Evolutionary conservation across 169 alveolate species (phyloP).

Genomic region (Cyclospora cayetanensis): DNA sequence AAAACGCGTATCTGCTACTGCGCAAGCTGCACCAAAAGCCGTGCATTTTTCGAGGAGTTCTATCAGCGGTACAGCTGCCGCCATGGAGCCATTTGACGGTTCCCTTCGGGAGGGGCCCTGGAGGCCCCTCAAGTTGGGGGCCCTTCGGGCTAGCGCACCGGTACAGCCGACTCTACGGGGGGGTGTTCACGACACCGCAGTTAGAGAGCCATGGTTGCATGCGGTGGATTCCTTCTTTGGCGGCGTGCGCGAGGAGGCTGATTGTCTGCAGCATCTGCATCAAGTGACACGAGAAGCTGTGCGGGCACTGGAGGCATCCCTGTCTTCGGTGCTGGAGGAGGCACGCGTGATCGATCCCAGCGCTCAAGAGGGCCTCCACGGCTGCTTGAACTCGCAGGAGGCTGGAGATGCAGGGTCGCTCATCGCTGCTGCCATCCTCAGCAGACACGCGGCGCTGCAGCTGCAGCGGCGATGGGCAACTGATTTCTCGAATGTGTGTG

Average conservation of each 20-base stretch:
- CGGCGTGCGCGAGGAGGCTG: not conserved
- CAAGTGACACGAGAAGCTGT: not conserved
- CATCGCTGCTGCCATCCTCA: not conserved
- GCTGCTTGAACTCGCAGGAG: not conserved
- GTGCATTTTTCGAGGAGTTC: too few relatives aligned
- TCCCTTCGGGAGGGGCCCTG: not conserved
- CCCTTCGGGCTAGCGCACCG: not conserved
- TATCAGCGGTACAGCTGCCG: too few relatives aligned
- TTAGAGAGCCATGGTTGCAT: not conserved
- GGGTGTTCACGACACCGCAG: not conserved
- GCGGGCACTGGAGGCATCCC: not conserved
- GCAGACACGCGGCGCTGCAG: not conserved
- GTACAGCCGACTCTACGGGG: not conserved
- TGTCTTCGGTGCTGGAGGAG: not conserved
- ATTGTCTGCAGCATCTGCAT: not conserved
- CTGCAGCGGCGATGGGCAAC: not conserved
- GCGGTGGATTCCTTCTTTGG: not conserved
- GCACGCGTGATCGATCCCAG: not conserved
- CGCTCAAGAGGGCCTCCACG: not conserved
- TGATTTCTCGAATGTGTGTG: not conserved
- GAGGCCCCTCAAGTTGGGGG: not conserved
- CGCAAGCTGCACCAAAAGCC: too few relatives aligned
- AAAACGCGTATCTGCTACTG: too few relatives aligned
- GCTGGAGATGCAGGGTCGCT: not conserved
- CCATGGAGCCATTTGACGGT: not conserved